phyloP scores from a whole-genome alignment of 1,284 basidiomycete genomes.

The Cystobasidium slooffiae region DNA sequence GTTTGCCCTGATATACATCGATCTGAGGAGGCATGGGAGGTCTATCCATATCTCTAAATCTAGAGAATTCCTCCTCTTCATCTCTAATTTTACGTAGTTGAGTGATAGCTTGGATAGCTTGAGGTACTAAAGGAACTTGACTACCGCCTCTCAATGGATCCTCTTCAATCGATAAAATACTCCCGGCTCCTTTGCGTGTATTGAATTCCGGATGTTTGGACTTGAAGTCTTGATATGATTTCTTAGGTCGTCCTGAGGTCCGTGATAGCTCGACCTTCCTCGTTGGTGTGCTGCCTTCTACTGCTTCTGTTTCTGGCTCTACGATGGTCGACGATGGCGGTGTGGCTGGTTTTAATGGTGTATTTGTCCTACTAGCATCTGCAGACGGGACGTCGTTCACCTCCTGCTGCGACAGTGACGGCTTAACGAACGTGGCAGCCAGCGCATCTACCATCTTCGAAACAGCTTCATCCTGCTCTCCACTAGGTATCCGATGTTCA shows the following conservation, averaged over 20 bases:
- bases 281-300: not conserved
- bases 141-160: constrained; percentile 87
- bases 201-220: constrained; percentile 22
- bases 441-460: not conserved
- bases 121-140: constrained; percentile 78
- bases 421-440: not conserved
- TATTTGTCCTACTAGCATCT: not conserved
- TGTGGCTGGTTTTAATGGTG: not conserved
- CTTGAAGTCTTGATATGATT: not conserved
- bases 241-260: no score
- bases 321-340: not conserved
- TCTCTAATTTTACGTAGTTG: constrained; percentile 88
- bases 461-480: not conserved
- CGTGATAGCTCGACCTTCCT: not conserved
- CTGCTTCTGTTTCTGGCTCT: not conserved
- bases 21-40: not conserved
- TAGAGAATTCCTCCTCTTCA: constrained; percentile 87
- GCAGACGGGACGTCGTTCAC: not conserved
- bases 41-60: constrained; percentile 74
- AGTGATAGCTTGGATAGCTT: constrained; percentile 82
- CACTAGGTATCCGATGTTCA: not conserved
- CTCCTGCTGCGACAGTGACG: not conserved
- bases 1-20: no score
- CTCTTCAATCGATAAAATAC: constrained; percentile 59
- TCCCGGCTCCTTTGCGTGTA: constrained; percentile 15